Evolutionary conservation across 257 asterid genomes (phyloP).

Genomic region (Solanum sejunctum): DNA sequence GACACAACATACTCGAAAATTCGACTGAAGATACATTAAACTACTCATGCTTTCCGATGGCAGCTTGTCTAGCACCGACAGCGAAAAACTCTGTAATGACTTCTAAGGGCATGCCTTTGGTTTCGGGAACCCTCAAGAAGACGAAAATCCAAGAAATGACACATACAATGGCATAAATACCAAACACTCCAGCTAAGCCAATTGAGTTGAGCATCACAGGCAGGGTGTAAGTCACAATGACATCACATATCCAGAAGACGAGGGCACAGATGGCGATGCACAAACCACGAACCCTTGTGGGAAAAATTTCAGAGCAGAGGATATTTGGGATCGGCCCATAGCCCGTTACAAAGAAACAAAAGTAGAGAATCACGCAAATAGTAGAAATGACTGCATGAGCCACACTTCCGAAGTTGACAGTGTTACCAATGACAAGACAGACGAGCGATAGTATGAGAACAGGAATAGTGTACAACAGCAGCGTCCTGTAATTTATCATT

Average conservation of each 20-base stretch:
- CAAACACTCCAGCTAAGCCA: slow-evolving; percentile 72
- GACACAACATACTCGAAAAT: neutral
- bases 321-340: slow-evolving; percentile 88
- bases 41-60: slow-evolving; percentile 22
- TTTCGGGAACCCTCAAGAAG: slow-evolving; percentile 70
- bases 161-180: slow-evolving; percentile 60
- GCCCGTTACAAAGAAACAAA: slow-evolving; percentile 86
- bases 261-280: slow-evolving; percentile 86
- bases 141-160: slow-evolving; percentile 55
- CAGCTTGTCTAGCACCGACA: slow-evolving; percentile 55
- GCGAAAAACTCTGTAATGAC: slow-evolving; percentile 81
- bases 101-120: slow-evolving; percentile 86
- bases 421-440: slow-evolving; percentile 56
- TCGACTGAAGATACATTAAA: neutral
- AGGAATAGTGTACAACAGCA: slow-evolving; percentile 67
- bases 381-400: slow-evolving; percentile 71
- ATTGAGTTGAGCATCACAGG: slow-evolving; percentile 71
- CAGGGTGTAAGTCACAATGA: slow-evolving; percentile 66
- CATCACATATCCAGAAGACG: slow-evolving; percentile 88
- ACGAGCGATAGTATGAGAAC: slow-evolving; percentile 50
- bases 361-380: slow-evolving; percentile 59
- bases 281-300: slow-evolving; percentile 79
- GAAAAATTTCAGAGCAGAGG: slow-evolving; percentile 81
- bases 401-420: slow-evolving; percentile 35
- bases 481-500: slow-evolving; percentile 35